Evolutionary conservation across 495 filamentous ascomycete genomes (phyloP).

Genomic region (Bacidia gigantensis): DNA sequence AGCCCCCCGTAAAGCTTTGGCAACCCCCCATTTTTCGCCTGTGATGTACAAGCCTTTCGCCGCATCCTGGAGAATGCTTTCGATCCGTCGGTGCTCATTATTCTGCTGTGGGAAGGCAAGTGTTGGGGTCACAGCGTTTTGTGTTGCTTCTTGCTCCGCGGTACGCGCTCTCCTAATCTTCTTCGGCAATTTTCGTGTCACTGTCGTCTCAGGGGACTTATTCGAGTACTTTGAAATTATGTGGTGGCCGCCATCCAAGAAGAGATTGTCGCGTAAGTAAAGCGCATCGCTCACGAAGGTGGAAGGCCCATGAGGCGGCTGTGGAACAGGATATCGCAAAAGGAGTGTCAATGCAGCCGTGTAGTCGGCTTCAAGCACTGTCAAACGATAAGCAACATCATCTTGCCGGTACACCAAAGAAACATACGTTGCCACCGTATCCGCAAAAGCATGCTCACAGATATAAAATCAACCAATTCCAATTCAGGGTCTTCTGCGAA

Average conservation of each 20-base stretch:
- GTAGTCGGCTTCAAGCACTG: constrained; percentile 77
- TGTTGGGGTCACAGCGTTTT: constrained; percentile 20
- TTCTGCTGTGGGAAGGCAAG: constrained; percentile 45
- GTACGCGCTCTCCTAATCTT: constrained; percentile 25
- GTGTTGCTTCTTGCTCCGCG: constrained; percentile 9
- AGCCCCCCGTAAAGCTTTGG: constrained; percentile 80
- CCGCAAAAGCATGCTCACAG: constrained; percentile 84
- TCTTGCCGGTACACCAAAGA: background rate
- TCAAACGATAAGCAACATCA: constrained; percentile 18
- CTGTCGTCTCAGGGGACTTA: constrained; percentile 37
- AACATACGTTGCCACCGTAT: constrained; percentile 78
- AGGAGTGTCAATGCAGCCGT: constrained; percentile 67
- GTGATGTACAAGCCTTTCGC: constrained; percentile 70
- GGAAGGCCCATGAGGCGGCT: constrained; percentile 46
- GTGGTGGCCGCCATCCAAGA: constrained; percentile 51
- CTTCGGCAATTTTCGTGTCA: constrained; percentile 20
- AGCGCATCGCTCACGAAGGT: constrained; percentile 82
- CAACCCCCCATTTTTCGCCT: constrained; percentile 76
- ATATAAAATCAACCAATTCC: constrained; percentile 74
- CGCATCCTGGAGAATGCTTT: constrained; percentile 71
- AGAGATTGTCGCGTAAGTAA: constrained; percentile 66
- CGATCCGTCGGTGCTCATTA: constrained; percentile 50
- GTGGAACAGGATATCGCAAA: constrained; percentile 64
- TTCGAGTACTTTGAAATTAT: constrained; percentile 77
- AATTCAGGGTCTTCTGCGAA: constrained; percentile 80